phyloP scores from a whole-genome alignment of 768 basidiomycete genomes.

The Auriscalpium vulgare region DNA sequence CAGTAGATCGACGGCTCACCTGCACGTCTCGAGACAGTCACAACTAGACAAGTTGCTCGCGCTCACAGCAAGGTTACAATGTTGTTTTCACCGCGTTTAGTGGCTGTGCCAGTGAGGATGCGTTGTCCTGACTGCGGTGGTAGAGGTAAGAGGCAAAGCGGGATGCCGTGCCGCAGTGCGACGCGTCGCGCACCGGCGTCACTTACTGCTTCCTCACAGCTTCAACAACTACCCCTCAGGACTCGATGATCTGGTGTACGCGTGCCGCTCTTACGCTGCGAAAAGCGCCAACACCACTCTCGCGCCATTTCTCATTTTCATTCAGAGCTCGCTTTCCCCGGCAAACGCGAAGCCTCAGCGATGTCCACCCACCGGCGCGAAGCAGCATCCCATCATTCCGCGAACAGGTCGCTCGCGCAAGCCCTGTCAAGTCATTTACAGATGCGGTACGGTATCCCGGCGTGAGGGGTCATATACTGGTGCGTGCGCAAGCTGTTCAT shows the following conservation, averaged over 20 bases:
- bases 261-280: background rate
- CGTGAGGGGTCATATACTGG: slow-evolving; percentile 46
- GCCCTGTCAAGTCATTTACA: slow-evolving; percentile 32
- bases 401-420: slow-evolving; percentile 26
- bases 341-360: background rate
- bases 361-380: background rate
- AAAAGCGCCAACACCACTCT: background rate
- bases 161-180: too few species aligned
- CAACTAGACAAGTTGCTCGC: too few species aligned
- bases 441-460: slow-evolving; percentile 40
- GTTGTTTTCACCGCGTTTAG: too few species aligned
- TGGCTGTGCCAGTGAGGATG: too few species aligned
- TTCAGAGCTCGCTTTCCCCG: slow-evolving; percentile 3
- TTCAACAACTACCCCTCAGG: background rate
- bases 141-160: too few species aligned
- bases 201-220: too few species aligned
- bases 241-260: background rate
- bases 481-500: slow-evolving; percentile 23
- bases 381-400: slow-evolving; percentile 24
- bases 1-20: too few species aligned
- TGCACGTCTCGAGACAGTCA: too few species aligned
- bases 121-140: too few species aligned
- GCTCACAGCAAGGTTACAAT: too few species aligned
- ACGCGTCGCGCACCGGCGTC: too few species aligned
- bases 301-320: slow-evolving; percentile 8